Conservation (phyloP, 73 alveolate genomes). For the Effrenium voratum region DNA sequence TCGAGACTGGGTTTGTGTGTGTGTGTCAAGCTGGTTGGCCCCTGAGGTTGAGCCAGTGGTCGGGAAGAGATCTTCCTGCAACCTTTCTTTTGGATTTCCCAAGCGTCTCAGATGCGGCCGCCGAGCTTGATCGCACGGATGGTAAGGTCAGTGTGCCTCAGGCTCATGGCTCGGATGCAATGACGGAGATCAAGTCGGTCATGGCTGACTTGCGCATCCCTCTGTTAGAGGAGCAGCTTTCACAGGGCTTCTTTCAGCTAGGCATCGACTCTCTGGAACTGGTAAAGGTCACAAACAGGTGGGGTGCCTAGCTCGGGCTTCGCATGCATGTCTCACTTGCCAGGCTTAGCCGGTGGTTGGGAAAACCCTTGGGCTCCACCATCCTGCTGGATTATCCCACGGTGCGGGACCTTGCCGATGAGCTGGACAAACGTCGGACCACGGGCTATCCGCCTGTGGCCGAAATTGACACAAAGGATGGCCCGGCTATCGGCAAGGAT, state of each 20-base stretch:
- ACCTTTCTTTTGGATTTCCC: conserved; percentile 58
- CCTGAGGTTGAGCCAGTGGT: conserved; percentile 21
- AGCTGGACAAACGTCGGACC: conserved; percentile 10
- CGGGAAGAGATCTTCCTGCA: conserved; percentile 25
- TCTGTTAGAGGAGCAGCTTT: conserved; percentile 5
- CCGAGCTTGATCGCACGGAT: not conserved
- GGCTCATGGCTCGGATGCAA: no score
- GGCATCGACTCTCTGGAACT: conserved; percentile 53
- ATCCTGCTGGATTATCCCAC: conserved; percentile 42
- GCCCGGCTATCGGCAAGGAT: conserved; percentile 25
- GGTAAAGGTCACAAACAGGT: conserved; percentile 31
- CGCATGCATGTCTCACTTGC: not conserved
- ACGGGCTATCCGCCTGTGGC: no score
- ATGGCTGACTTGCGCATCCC: not conserved
- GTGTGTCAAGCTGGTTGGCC: not conserved
- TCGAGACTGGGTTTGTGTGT: not conserved
- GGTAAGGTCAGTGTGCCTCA: no score
- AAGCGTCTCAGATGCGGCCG: conserved; percentile 56
- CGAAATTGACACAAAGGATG: no score
- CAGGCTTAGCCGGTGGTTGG: conserved; percentile 54
- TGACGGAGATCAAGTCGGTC: not conserved
- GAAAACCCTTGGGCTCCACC: conserved; percentile 2
- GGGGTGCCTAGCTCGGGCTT: not conserved
- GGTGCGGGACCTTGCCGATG: conserved; percentile 47
- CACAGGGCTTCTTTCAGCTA: conserved; percentile 12